Base-by-base conservation (phyloP, 2,329 filamentous ascomycete species). In the Xylaria sp. region DNA sequence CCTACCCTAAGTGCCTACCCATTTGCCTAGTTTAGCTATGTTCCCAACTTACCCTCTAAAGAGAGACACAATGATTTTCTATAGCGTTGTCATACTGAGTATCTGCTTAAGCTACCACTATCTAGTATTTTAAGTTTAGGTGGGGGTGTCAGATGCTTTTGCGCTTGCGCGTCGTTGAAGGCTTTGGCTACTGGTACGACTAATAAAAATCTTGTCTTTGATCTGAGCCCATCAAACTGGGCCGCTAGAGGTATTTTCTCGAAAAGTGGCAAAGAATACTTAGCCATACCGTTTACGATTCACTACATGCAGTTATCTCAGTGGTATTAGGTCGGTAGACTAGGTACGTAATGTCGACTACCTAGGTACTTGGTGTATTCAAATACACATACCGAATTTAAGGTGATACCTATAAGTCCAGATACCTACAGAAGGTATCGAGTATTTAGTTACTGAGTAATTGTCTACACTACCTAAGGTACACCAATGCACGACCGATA, bases 121-220 rank as follows among this genome's bases (percentile, higher is more conserved):
- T 3, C 12, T 51, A 29, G 25, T n/a, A 27, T 29, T 29, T 25
- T 40, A 42, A 25, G 35, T 27, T 57, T 40, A 42, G 25, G 48
- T 23, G 35, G 64, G 59, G 61, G 16, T 60, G 57, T 60, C 57
- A 59, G 54, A 65, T 65, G 51, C 13, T 25, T 44, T 54, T n/a
- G 42, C 40, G 63, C 53, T 66, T 69, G 67, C 67, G 67, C 63
- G 67, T 66, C 67, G 59, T 60, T 18, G 32, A 54, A 51, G 27
- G 35, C 48, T n/a, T 65, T 61, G 29, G 51, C 51, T 48, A 51
- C 55, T 51, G 62, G 50, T 42, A 51, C 32, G 2, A 23, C 55
- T 50, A 55, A 50, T 48, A 8, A 60, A 12, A 60, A 44, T 27
- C 59, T n/a, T 37, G 6, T 6, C 18, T 50, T 48, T 23, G 27